These are phyloP conservation scores for Mucor irregularis DNA, from an alignment of 371 early-diverging fungal genomes.

Conservation along the genomic window DNA sequence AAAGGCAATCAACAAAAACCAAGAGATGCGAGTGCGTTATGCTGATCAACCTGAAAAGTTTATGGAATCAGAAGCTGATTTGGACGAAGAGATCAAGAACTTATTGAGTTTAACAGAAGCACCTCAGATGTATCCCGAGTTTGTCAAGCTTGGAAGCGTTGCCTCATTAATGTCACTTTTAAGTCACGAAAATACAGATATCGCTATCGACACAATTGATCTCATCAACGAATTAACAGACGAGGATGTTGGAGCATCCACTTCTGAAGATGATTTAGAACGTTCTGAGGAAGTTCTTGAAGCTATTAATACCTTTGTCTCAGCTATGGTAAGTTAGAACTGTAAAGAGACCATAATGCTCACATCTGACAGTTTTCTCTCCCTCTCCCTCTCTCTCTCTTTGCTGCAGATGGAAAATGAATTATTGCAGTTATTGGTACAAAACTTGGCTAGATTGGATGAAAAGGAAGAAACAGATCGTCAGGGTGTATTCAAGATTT, in stretches of 20 bases:
- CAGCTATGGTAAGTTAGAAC: slow-evolving; percentile 58
- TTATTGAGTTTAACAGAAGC: slow-evolving; percentile 74
- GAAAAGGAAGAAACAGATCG: slow-evolving; percentile 80
- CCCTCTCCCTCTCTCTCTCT: not conserved
- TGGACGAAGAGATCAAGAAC: slow-evolving; percentile 86
- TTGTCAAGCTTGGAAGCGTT: slow-evolving; percentile 71
- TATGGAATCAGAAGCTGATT: slow-evolving; percentile 93
- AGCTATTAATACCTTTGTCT: slow-evolving; percentile 71
- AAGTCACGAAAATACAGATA: slow-evolving; percentile 94
- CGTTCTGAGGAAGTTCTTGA: slow-evolving; percentile 64
- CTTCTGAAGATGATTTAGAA: slow-evolving; percentile 55
- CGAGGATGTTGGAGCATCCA: slow-evolving; percentile 76
- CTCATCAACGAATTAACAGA: slow-evolving; percentile 88
- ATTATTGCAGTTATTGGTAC: slow-evolving; percentile 73
- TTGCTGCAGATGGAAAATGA: slow-evolving; percentile 64
- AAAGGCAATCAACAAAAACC: slow-evolving; percentile 83
- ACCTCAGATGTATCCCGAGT: slow-evolving; percentile 75
- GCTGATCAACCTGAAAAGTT: slow-evolving; percentile 80
- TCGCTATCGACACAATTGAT: slow-evolving; percentile 82
- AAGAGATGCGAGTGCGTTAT: slow-evolving; percentile 84
- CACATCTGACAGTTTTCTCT: too few species aligned
- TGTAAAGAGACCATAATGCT: too few species aligned
- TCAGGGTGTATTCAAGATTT: slow-evolving; percentile 83
- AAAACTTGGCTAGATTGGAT: slow-evolving; percentile 77
- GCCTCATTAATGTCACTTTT: slow-evolving; percentile 72